phyloP scores from a whole-genome alignment of 1,284 basidiomycete species.

The Bjerkandera adusta region DNA sequence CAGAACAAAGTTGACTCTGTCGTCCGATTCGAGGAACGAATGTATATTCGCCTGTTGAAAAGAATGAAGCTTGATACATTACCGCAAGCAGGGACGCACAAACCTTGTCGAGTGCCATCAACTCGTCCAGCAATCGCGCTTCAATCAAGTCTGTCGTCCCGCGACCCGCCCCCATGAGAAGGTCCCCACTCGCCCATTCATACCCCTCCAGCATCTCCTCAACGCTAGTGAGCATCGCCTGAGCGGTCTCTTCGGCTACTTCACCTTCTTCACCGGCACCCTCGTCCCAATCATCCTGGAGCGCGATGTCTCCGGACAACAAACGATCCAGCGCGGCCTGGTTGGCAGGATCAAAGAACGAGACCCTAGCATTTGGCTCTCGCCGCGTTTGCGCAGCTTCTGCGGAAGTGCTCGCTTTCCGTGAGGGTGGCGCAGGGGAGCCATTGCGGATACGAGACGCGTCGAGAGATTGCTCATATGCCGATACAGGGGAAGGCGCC shows the following conservation, averaged over 20 bases:
- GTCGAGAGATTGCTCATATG: conserved; percentile 18
- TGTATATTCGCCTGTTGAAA: conserved; percentile 85
- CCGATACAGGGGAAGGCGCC: conserved; percentile 26
- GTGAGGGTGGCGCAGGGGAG: conserved; percentile 15
- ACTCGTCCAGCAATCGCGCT: conserved; percentile 80
- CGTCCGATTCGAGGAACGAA: conserved; percentile 93
- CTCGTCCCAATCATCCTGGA: conserved; percentile 29
- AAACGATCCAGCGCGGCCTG: conserved; percentile 74
- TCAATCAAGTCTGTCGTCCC: conserved; percentile 90
- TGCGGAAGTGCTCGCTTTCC: conserved; percentile 16
- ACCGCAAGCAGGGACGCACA: conserved; percentile 15
- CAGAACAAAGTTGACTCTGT: conserved; percentile 84
- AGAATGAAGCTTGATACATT: background rate
- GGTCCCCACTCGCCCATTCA: conserved; percentile 85
- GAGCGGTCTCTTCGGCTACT: conserved; percentile 69
- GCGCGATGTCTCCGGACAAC: conserved; percentile 45
- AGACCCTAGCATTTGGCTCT: conserved; percentile 70
- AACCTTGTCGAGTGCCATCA: conserved; percentile 89
- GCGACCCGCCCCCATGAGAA: conserved; percentile 55
- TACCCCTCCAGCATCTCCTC: conserved; percentile 99
- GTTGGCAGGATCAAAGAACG: conserved; percentile 77
- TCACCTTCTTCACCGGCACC: conserved; percentile 49
- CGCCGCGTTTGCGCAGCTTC: conserved; percentile 33
- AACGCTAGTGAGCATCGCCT: conserved; percentile 84
- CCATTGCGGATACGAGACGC: background rate